phyloP scores from a whole-genome alignment of 768 basidiomycete species.

The Leucocoprinus leucothites region DNA sequence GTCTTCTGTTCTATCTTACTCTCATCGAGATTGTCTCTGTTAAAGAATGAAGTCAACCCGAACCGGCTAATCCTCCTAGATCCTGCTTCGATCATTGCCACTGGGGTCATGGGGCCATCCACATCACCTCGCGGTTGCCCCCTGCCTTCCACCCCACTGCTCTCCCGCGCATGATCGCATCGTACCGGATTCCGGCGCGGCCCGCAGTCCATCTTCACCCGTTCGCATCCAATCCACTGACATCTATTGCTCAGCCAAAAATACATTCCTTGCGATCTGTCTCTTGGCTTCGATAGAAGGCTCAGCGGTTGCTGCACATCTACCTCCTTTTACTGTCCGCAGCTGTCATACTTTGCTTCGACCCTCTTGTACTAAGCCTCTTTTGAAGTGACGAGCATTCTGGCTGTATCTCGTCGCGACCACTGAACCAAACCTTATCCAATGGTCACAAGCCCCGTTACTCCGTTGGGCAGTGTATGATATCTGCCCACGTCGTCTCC shows the following conservation, averaged over 20 bases:
- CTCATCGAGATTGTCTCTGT: neutral
- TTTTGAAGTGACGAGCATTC: conserved; percentile 1
- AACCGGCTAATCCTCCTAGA: neutral
- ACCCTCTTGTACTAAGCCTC: neutral
- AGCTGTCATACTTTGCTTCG: neutral
- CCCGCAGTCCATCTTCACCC: too few species aligned
- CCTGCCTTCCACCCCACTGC: neutral
- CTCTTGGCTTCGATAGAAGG: neutral
- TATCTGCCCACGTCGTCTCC: neutral
- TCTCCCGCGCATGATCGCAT: neutral
- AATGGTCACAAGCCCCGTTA: neutral
- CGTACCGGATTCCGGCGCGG: neutral
- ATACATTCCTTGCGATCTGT: neutral
- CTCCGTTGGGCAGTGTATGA: neutral
- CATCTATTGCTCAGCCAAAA: too few species aligned
- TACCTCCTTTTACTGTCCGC: neutral
- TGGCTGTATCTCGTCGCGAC: neutral
- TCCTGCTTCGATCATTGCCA: neutral
- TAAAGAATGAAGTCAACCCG: neutral
- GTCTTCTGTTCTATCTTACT: neutral
- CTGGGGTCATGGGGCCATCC: conserved; percentile 4
- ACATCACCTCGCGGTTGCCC: conserved; percentile 4
- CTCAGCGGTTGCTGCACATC: neutral
- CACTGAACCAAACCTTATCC: neutral
- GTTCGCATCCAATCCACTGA: neutral